Base-by-base conservation (phyloP, 805 yeast species). In the Dipodascus albidus region DNA sequence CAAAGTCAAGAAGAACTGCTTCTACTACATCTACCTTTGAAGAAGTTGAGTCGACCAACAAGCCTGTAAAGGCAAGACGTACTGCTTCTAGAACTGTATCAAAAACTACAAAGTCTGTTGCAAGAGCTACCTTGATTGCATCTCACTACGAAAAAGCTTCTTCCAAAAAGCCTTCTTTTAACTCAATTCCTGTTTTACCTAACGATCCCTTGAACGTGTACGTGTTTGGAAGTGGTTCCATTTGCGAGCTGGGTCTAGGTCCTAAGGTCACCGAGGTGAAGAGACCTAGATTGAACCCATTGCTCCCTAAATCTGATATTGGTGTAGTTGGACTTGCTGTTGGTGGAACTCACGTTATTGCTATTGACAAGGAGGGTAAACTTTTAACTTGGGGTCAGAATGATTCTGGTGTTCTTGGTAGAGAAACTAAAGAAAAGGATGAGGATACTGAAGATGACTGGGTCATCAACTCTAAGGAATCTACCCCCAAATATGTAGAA, bases 341-440 rank as follows among this genome's bases (percentile, higher is more conserved):
- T 23, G 99, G 99, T 51, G 99, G 99, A 51, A 91, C 93, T 85
- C 99, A 93, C 65, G 80, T 85, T 0, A 65, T 93, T 48, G 97
- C 91, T 0, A 69, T 91, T 51, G 97, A 89, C 64, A 67, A 78
- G 42, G 72, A 80, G 17, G 88, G 88, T 59, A 74, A 78, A 55
- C 69, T 93, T n/a, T 93, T 97, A 96, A 85, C 96, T 2, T 93
- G 99, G 99, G 99, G 99, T 55, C 85, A 87, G 49, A 93, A 93
- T 61, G 99, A 93, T 63, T 82, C 89, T 56, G 88, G 85, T 38
- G 97, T 87, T 2, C 73, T 93, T 48, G 99, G 98, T 19, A 81
- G 99, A 67, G 87, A 85, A 61, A 76, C 87, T 0, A 95, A 84
- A 58, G 74, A 76, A 23, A 87, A 80, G 57, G 81, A 78, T 44